A percentile compares a stretch with the other conserved stretches of the same genome.
Evolutionary conservation across 331 rosid species (phyloP).

Genomic region (Malus hybrid): DNA sequence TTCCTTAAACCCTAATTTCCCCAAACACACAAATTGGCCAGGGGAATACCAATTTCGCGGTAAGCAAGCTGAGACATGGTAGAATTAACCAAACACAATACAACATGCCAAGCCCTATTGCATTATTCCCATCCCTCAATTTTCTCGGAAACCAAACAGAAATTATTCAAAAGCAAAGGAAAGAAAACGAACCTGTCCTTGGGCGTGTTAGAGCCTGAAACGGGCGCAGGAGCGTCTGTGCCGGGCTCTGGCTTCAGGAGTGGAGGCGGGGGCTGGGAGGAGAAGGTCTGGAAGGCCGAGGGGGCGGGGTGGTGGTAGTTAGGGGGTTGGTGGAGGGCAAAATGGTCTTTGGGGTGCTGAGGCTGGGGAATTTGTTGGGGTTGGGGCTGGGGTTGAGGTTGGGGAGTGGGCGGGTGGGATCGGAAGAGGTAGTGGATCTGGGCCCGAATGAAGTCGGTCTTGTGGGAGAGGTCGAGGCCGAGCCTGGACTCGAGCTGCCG

Average conservation of each 20-base stretch:
- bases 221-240: conserved; percentile 3
- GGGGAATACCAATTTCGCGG: background rate
- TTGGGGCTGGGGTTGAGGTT: conserved; percentile 1
- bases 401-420: conserved; percentile 25
- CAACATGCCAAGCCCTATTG: background rate
- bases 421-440: conserved; percentile 51
- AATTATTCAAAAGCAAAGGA: background rate
- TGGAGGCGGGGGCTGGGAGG: conserved; percentile 18
- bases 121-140: background rate
- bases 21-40: background rate
- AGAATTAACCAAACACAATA: background rate
- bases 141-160: background rate
- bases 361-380: conserved; percentile 5
- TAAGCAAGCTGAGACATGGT: background rate
- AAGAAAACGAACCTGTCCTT: conserved; percentile 21
- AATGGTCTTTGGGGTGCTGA: conserved; percentile 33
- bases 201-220: conserved; percentile 15
- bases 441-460: conserved; percentile 54
- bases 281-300: conserved; percentile 33
- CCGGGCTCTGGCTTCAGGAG: conserved; percentile 22
- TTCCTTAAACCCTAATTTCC: background rate
- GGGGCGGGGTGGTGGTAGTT: conserved; percentile 32
- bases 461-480: conserved; percentile 56
- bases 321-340: conserved; percentile 60
- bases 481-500: conserved; percentile 60